These are phyloP conservation scores for Acer saccharum DNA, from an alignment of 345 rosid species.

Conservation along the genomic window DNA sequence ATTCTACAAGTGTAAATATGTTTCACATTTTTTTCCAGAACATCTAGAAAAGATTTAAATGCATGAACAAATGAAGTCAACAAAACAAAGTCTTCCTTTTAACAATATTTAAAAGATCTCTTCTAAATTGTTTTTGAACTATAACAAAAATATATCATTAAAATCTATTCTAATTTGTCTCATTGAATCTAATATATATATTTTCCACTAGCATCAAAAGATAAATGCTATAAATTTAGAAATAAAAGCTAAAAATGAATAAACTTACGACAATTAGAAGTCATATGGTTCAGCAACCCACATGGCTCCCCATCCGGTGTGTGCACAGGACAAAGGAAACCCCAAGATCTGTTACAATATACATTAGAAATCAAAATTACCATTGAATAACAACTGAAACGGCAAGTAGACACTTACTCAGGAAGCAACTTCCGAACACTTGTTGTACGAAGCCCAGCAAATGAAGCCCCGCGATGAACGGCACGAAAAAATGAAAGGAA, in stretches of 20 bases:
- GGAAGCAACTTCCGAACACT: constrained; percentile 96
- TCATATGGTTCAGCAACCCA: constrained; percentile 95
- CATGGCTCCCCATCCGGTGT: constrained; percentile 99
- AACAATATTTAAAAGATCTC: background rate
- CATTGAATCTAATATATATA: background rate
- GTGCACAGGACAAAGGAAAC: constrained; percentile 97
- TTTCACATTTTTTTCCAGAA: background rate
- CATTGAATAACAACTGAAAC: constrained; percentile 11
- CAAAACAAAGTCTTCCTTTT: background rate
- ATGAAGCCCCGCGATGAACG: constrained; percentile 95
- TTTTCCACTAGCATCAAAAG: background rate
- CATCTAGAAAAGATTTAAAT: background rate
- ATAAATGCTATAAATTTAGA: background rate
- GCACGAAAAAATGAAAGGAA: constrained; percentile 92
- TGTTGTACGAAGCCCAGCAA: constrained; percentile 96
- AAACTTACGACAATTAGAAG: constrained; percentile 75
- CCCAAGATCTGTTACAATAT: constrained; percentile 78
- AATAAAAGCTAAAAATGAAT: background rate
- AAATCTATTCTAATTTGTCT: background rate
- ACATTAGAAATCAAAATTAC: constrained; percentile 12
- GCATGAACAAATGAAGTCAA: background rate
- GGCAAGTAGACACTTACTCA: constrained; percentile 58
- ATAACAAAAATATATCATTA: background rate
- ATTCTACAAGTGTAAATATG: background rate
- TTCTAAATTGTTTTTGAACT: background rate